Evolutionary conservation across 495 filamentous ascomycete genomes (phyloP).

Genomic region (Penicillium simplicissimum): DNA sequence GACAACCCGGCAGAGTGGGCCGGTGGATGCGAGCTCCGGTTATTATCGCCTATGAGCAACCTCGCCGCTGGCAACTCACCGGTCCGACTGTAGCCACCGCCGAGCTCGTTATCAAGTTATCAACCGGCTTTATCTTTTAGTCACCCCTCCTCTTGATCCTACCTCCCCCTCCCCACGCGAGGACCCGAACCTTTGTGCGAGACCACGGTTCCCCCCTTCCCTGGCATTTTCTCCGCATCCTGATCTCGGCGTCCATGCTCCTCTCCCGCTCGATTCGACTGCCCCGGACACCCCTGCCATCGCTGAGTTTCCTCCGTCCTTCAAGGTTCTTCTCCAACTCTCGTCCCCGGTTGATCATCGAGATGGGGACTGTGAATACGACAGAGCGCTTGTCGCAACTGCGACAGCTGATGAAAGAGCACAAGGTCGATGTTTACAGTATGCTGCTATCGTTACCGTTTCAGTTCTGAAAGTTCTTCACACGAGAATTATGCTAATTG

Average conservation of each 20-base stretch:
- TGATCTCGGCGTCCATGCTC: slow-evolving; percentile 39
- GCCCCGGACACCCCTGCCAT: slow-evolving; percentile 38
- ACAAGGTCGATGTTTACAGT: slow-evolving; percentile 94
- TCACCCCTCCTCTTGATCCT: not conserved
- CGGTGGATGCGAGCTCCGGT: slow-evolving; percentile 14
- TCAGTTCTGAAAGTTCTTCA: slow-evolving; percentile 9
- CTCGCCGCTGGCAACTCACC: slow-evolving; percentile 6
- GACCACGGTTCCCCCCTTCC: not conserved
- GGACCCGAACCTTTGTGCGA: not conserved
- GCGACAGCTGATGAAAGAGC: slow-evolving; percentile 83
- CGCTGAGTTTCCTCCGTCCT: slow-evolving; percentile 32
- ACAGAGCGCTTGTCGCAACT: slow-evolving; percentile 72
- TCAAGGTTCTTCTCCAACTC: slow-evolving; percentile 42
- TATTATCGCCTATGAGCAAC: slow-evolving; percentile 9
- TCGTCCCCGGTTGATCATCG: slow-evolving; percentile 42
- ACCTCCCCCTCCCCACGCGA: not conserved
- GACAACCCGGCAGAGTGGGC: slow-evolving; percentile 16
- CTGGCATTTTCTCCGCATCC: not conserved
- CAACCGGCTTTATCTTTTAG: slow-evolving; percentile 14
- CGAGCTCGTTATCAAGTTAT: slow-evolving; percentile 22
- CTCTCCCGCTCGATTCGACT: slow-evolving; percentile 41
- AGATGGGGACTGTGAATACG: slow-evolving; percentile 87
- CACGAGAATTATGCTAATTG: slow-evolving; percentile 18
- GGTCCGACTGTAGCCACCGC: slow-evolving; percentile 7
- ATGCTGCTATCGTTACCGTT: slow-evolving; percentile 34